phyloP scores from a whole-genome alignment of 352 stramenopile genomes.

The Pythium periplocum region DNA sequence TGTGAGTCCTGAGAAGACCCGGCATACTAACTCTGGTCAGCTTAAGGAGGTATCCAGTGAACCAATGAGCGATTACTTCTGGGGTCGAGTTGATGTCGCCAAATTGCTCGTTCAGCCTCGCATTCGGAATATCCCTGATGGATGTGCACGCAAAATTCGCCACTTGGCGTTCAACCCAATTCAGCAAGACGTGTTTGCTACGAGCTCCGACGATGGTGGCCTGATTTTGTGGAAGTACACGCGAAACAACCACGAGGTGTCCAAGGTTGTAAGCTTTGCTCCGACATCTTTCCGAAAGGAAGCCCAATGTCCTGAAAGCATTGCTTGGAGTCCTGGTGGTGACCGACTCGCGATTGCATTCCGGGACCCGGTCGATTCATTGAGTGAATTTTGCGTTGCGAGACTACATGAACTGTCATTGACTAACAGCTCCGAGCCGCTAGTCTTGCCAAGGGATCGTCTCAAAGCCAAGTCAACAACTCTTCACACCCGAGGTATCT shows the following conservation, averaged over 20 bases:
- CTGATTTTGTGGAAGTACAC: conserved; percentile 80
- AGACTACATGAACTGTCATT: conserved; percentile 61
- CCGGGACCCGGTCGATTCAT: conserved; percentile 48
- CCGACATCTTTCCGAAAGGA: conserved; percentile 61
- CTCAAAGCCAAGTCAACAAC: conserved; percentile 57
- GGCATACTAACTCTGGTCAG: too few relatives aligned
- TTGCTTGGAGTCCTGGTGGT: conserved; percentile 71
- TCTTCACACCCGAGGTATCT: conserved; percentile 58
- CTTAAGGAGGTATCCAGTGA: too few relatives aligned
- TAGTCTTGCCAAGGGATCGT: conserved; percentile 45
- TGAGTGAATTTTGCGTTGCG: conserved; percentile 75
- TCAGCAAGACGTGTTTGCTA: conserved; percentile 67
- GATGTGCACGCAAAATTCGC: conserved; percentile 57
- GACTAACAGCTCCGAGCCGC: conserved; percentile 30
- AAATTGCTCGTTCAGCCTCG: conserved; percentile 71
- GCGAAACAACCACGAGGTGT: conserved; percentile 48
- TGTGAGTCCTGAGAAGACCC: neutral
- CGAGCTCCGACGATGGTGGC: conserved; percentile 70
- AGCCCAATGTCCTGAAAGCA: conserved; percentile 58
- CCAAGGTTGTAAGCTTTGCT: conserved; percentile 52
- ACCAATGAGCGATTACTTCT: conserved; percentile 62
- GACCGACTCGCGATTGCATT: conserved; percentile 78
- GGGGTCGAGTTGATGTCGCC: conserved; percentile 48
- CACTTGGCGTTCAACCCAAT: conserved; percentile 76
- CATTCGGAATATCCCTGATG: conserved; percentile 55